Conservation (phyloP, 1,284 basidiomycete genomes). For the Amylostereum areolatum region DNA sequence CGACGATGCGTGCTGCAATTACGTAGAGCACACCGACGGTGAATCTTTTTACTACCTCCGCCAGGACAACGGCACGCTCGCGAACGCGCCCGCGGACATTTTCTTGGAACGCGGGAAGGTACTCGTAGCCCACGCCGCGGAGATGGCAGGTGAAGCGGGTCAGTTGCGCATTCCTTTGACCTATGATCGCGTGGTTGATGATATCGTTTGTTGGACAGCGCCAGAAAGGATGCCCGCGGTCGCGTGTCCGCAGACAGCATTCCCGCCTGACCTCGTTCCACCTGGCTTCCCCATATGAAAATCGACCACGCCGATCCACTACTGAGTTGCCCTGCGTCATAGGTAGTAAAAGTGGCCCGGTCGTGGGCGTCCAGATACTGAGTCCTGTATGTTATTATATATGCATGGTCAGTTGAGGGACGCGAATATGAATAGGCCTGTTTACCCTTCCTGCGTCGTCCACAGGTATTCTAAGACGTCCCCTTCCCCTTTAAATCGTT, state of each 20-base stretch:
- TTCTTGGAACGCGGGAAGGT: neutral
- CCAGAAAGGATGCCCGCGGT: neutral
- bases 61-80: neutral
- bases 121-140: neutral
- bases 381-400: too few relatives aligned
- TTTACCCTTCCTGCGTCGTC: neutral
- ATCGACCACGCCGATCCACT: too few relatives aligned
- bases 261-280: neutral
- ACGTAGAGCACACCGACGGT: conserved; percentile 14
- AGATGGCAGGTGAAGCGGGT: neutral
- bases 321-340: too few relatives aligned
- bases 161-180: neutral
- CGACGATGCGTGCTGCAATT: conserved; percentile 15
- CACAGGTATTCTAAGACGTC: neutral
- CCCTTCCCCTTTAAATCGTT: conserved; percentile 35
- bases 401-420: neutral
- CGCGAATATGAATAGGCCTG: neutral
- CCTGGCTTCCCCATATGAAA: neutral
- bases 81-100: too few relatives aligned
- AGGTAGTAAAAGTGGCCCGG: too few relatives aligned
- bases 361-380: too few relatives aligned
- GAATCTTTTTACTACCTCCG: conserved; percentile 7
- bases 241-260: neutral
- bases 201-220: neutral
- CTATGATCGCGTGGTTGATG: neutral